Conservation (phyloP, 768 basidiomycete genomes). For the Agaricus sinodeliciosus region DNA sequence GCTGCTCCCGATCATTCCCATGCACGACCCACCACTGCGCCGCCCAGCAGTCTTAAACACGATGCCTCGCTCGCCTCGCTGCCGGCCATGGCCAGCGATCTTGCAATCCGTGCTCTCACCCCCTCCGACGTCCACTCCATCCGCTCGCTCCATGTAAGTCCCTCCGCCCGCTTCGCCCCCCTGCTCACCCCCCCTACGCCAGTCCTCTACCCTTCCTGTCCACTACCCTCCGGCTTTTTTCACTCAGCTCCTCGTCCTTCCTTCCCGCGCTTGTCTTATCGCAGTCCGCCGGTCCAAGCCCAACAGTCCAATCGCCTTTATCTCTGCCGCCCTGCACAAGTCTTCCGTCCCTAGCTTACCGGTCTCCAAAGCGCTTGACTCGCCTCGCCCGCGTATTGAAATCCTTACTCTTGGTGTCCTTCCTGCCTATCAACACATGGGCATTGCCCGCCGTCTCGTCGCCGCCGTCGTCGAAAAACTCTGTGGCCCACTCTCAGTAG, state of each 20-base stretch:
- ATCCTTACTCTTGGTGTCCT: conserved; percentile 48
- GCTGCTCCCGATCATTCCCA: not conserved
- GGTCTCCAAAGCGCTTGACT: conserved; percentile 12
- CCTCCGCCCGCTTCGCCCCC: not conserved
- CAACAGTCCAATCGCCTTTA: conserved; percentile 31
- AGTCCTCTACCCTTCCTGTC: conserved; percentile 33
- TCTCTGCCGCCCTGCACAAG: conserved; percentile 30
- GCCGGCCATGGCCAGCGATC: conserved; percentile 15
- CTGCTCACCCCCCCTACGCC: not conserved
- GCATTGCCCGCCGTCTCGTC: conserved; percentile 38
- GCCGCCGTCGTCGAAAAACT: conserved; percentile 21
- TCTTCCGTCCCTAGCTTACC: conserved; percentile 11
- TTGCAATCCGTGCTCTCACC: conserved; percentile 27
- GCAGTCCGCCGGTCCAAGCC: conserved; percentile 25
- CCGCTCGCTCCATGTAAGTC: not conserved
- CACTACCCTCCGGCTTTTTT: conserved; percentile 37
- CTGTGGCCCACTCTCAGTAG: conserved; percentile 20
- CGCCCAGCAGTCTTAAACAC: not conserved
- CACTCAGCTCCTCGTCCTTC: conserved; percentile 38
- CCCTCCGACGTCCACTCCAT: conserved; percentile 23
- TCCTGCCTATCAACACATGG: conserved; percentile 34
- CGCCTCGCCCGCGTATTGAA: conserved; percentile 29
- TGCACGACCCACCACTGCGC: not conserved
- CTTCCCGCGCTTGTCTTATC: conserved; percentile 33
- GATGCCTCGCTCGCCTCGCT: not conserved